Evolutionary conservation across 2,329 filamentous ascomycete genomes (phyloP), one percentile per base, ranked within the genome.

Genomic region (Periglandula ipomoeae): DNA sequence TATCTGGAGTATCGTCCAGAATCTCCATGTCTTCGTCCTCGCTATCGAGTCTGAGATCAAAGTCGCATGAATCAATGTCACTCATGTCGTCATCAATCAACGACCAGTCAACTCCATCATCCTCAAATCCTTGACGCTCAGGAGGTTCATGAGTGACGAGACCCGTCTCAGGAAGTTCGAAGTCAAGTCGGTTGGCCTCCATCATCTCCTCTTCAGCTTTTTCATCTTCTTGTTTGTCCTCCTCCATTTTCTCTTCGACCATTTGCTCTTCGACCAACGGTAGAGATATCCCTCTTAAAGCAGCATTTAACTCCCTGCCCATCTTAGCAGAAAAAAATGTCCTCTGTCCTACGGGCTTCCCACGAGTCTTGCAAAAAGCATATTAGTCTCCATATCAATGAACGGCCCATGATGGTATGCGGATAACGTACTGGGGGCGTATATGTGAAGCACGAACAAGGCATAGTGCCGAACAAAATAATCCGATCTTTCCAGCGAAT

Each of bases 401-500:
- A n/a, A n/a, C n/a, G n/a, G n/a, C n/a, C n/a, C n/a, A n/a, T n/a
- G n/a, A n/a, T n/a, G n/a, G n/a, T n/a, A n/a, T n/a, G n/a, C n/a
- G n/a, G n/a, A 20, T 13, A 20, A 59, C 72, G 60, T 59, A 76
- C 74, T 37, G 74, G 74, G 8, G 71, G 70, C n/a, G 58, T 40
- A 48, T 78, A 78, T 41, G 66, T 65, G 51, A 76, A 77, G 20
- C 55, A 58, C 0, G 53, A 57, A 9, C 49, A 48, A 3, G 62
- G 59, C 46, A 52, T 65, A 1, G 61, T 66, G 5, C 60, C 61
- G 27, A 63, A 58, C 43, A 59, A 59, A 5, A 63, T 47, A 1
- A 78, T 60, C 13, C 79, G 70, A 39, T 81, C 65, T n/a, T 76
- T 69, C 84, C 83, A 87, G 2, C 67, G 59, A 9, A 80, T 66